Base-by-base conservation (phyloP, 345 rosid genomes). In the Populus simonii region DNA sequence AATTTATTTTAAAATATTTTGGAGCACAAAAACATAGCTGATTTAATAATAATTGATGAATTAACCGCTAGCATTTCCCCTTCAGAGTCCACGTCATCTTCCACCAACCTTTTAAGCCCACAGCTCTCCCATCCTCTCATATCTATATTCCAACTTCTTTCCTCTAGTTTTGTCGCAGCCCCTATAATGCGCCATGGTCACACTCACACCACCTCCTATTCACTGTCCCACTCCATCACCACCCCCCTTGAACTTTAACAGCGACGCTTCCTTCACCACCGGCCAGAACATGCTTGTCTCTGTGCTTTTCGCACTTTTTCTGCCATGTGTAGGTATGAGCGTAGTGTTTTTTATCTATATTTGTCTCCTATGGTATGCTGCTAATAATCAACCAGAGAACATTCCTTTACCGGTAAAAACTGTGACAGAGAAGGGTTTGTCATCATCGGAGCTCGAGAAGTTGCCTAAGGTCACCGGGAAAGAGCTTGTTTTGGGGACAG, bases 281-380 rank as follows among this genome's bases (percentile, higher is more conserved):
- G 38, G 70, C 51, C 80, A 71, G 39, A 65, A 59, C 66, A 88
- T 91, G 94, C 73, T 92, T 2, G 78, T 80, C 29, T 86, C 92
- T 0, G 86, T 90, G 16, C 87, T 94, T 68, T 25, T 92, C 73
- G 94, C 89, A 23, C 92, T 94, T 8, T 90, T 89, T n/a, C 79
- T 92, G 10, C 94, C 97, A 0, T 87, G 90, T 45, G 85, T 89
- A 0, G 97, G 96, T 74, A 88, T 90, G 91, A 85, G 92, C 74
- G 83, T 83, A 0, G 79, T 90, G 20, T 88, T 94, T 75, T 33
- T 89, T 62, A 78, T 94, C 59, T 91, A 91, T 72, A 66, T 92
- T 38, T 88, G 87, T 66, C 87, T 91, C 71, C 71, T 94, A n/a
- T 84, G 89, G 91, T 89, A 84, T 71, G 75, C 82, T 6, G 76